These are phyloP conservation scores for Aureobasidium zeae DNA, from an alignment of 2,329 filamentous ascomycete species.

Conservation along the genomic window DNA sequence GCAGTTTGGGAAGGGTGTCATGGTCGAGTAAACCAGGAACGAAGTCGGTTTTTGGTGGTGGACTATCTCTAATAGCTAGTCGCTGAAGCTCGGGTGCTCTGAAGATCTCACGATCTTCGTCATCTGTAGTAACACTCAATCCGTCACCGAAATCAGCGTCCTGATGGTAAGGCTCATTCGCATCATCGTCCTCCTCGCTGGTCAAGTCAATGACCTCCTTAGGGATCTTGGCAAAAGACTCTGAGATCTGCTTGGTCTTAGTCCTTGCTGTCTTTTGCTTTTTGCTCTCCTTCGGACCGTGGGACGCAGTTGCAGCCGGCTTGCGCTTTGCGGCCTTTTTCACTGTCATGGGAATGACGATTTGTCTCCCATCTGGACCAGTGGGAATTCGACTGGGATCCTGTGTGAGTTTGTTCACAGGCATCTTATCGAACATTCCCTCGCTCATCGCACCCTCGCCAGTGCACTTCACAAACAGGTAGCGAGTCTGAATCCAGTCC, in stretches of 20 bases:
- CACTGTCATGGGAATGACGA: conserved; percentile 48
- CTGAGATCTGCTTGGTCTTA: no score
- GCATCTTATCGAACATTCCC: conserved; percentile 15
- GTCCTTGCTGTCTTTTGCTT: no score
- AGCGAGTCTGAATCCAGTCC: conserved; percentile 86
- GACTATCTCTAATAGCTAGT: conserved; percentile 20
- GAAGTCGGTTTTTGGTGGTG: conserved; percentile 46
- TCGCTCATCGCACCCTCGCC: conserved; percentile 17
- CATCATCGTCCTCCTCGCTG: conserved; percentile 21
- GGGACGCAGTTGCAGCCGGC: conserved; percentile 2
- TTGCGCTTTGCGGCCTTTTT: conserved; percentile 31
- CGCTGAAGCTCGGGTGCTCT: conserved; percentile 20
- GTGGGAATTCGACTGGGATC: conserved; percentile 34
- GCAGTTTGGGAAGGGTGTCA: conserved; percentile 53
- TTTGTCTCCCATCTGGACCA: conserved; percentile 30
- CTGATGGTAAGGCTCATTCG: neutral
- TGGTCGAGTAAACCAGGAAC: conserved; percentile 57
- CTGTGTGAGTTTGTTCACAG: conserved; percentile 27
- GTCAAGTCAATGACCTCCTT: conserved; percentile 32
- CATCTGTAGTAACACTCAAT: conserved; percentile 41
- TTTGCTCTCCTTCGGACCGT: conserved; percentile 19
- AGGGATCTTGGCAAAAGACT: conserved; percentile 22
- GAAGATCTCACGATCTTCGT: conserved; percentile 38
- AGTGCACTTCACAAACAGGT: conserved; percentile 55
- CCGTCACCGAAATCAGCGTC: conserved; percentile 31